Evolutionary conservation across 495 filamentous ascomycete genomes (phyloP), one percentile per base, ranked within the genome.

Genomic region (Daldinia loculata): DNA sequence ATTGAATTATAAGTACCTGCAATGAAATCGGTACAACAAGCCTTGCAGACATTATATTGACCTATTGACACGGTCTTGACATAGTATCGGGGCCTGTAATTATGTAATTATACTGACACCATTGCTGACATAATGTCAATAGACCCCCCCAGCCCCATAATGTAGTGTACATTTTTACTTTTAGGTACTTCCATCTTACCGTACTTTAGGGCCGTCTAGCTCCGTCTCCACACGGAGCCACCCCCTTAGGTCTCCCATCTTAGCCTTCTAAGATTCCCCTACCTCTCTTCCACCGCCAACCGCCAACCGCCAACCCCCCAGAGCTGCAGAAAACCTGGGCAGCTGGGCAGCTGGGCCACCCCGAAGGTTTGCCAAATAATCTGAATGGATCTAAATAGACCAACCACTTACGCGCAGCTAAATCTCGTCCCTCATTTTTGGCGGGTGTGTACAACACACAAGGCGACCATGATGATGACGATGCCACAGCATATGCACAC

Each of bases 361-460:
- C 50, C 51, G 32, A 41, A 50, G 32, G 63, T 71, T 64, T 64
- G 69, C 56, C 50, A 64, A 63, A 66, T 51, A 70, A 48, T 48
- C 7, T 48, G 43, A 24, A 48, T 24, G 43, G 43, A 48, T 48
- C 43, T 52, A 8, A 60, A 39, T 30, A 55, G 29, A 53, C 70
- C 65, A 72, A 58, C 65, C 65, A 69, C 24, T 50, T 39, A 14
- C 38, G 1, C 17, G 17, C 9, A 72, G 27, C n/a, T 15, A 57
- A 64, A 57, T 67, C 55, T 64, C 50, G 69, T 63, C 69, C 69
- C 64, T 72, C 69, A 60, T 59, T 38, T 72, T 56, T 36, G 53
- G 63, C 70, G 61, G 61, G 61, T 72, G 65, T 72, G 66, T 63
- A 73, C 66, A 68, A 73, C 70, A 66, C 69, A 63, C 50, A 68